A percentile compares a stretch with the other conserved stretches of the same genome.
phyloP scores from a whole-genome alignment of 805 yeast genomes.

The Hanseniaspora meyeri region DNA sequence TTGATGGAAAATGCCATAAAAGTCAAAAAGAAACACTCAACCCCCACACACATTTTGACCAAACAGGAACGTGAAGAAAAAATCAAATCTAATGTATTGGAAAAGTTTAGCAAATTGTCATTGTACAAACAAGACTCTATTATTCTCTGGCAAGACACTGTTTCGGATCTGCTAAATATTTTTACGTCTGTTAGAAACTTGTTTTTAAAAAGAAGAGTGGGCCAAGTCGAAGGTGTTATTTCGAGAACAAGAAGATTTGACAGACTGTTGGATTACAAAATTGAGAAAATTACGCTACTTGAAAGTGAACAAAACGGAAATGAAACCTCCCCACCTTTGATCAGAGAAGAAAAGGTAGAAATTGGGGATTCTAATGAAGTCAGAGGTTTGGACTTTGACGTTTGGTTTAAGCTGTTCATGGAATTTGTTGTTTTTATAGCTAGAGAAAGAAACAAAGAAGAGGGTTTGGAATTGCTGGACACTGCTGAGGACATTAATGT shows the following conservation, averaged over 20 bases:
- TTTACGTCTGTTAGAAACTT: constrained; percentile 68
- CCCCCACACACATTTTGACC: constrained; percentile 25
- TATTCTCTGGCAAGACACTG: constrained; percentile 70
- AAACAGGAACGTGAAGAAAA: constrained; percentile 45
- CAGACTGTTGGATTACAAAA: constrained; percentile 58
- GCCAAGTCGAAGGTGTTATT: constrained; percentile 55
- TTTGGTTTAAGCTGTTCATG: constrained; percentile 79
- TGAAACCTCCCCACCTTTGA: constrained; percentile 18
- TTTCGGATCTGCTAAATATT: constrained; percentile 69
- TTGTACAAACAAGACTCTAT: constrained; percentile 41
- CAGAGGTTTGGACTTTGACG: constrained; percentile 62
- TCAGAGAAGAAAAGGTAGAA: constrained; percentile 33
- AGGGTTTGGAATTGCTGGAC: constrained; percentile 57
- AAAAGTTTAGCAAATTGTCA: constrained; percentile 42
- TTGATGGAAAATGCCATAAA: constrained; percentile 23
- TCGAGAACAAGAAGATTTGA: constrained; percentile 48
- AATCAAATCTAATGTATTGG: constrained; percentile 45
- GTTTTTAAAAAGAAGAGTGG: constrained; percentile 63
- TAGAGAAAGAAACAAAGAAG: constrained; percentile 43
- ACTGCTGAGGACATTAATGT: constrained; percentile 69
- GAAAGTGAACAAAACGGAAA: constrained; percentile 39
- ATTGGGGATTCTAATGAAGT: constrained; percentile 46
- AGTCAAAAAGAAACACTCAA: constrained; percentile 18
- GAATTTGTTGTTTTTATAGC: constrained; percentile 61
- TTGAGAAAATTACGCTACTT: constrained; percentile 53